Evolutionary conservation across 2,329 filamentous ascomycete genomes (phyloP).

Genomic region (Aspergillus amoenus): DNA sequence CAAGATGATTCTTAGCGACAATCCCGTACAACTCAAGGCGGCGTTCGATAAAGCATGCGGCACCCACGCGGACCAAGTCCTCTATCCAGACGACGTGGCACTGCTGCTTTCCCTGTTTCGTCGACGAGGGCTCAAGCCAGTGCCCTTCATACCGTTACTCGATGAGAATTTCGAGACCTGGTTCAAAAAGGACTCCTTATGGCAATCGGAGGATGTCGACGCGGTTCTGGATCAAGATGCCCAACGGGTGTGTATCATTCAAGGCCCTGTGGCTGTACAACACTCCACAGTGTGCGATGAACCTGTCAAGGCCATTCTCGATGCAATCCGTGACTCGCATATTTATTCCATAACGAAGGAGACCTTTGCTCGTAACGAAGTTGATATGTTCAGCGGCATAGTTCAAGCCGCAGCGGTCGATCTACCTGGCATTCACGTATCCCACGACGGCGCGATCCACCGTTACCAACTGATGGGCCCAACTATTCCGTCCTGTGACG

Average conservation of each 20-base stretch:
- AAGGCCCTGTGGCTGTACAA: constrained; percentile 1
- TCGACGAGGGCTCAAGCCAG: neutral
- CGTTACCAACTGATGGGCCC: neutral
- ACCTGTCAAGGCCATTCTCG: neutral
- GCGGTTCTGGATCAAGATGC: constrained; percentile 2
- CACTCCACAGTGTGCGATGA: neutral
- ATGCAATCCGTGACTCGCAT: neutral
- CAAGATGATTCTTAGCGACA: neutral
- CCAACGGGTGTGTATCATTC: constrained; percentile 3
- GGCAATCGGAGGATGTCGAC: constrained; percentile 7
- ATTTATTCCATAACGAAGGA: neutral
- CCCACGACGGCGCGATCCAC: neutral
- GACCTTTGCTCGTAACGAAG: neutral
- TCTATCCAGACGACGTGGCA: neutral
- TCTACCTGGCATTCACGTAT: neutral
- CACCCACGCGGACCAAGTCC: neutral
- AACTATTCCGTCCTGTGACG: neutral
- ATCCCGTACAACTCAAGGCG: neutral
- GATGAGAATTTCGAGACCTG: constrained; percentile 8
- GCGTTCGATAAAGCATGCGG: neutral
- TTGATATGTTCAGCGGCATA: neutral
- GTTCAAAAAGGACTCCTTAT: constrained; percentile 13
- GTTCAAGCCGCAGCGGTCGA: neutral
- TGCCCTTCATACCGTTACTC: neutral
- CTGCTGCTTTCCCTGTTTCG: neutral